These are phyloP conservation scores for Carex cristatella DNA, from an alignment of 176 grass and related monocot genomes.

Conservation along the genomic window DNA sequence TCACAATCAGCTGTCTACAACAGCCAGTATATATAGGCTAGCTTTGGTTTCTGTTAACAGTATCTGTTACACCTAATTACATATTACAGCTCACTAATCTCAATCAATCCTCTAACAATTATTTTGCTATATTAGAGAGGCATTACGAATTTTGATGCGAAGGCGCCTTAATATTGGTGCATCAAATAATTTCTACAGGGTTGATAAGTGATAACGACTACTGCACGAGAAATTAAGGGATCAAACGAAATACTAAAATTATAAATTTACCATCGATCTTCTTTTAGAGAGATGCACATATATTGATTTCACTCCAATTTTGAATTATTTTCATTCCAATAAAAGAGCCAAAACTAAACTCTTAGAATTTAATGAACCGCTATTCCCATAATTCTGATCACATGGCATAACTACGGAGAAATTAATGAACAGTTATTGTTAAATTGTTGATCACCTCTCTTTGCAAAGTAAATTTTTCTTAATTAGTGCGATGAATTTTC, in stretches of 20 bases:
- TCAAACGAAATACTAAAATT: background rate
- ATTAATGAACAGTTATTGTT: background rate
- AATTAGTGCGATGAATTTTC: background rate
- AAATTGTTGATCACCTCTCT: background rate
- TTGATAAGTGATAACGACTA: background rate
- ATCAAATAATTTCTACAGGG: background rate
- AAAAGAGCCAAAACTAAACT: background rate
- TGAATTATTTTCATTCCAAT: background rate
- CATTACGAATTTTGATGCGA: too few relatives aligned
- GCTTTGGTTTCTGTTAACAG: too few relatives aligned
- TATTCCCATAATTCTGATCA: background rate
- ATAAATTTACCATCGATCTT: background rate
- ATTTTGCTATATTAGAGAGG: too few relatives aligned
- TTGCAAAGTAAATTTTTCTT: background rate
- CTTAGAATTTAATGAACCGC: background rate
- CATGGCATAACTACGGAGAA: background rate
- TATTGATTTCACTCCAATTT: background rate
- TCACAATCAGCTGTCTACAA: too few relatives aligned
- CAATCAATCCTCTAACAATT: too few relatives aligned
- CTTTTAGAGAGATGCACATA: background rate
- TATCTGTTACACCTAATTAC: too few relatives aligned
- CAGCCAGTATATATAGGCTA: too few relatives aligned
- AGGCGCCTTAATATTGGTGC: background rate
- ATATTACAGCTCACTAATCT: too few relatives aligned
- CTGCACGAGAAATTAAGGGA: background rate